Evolutionary conservation across 1,284 basidiomycete genomes (phyloP), one percentile per base, ranked within the genome.

Genomic region (Phylloporus sp.): DNA sequence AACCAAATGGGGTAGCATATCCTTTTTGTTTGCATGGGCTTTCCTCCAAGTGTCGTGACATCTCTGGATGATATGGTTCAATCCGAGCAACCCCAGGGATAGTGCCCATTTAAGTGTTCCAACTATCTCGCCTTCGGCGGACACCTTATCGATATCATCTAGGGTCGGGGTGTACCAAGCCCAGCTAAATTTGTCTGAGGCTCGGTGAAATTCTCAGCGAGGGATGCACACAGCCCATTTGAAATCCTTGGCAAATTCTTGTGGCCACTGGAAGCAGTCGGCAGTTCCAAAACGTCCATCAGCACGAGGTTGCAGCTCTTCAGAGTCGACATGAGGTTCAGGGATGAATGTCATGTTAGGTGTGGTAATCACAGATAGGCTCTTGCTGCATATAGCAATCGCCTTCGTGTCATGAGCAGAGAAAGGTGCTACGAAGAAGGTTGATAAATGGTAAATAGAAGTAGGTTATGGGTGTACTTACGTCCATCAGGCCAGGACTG

Each of bases 181-280:
- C 39, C 17, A 60, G 15, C 15, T 20, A 25, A 60, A 45, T 3
- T 43, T 7, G 23, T 60, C 41, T 1, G 59, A 41, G 10, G 39
- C 15, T 29, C 19, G 25, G 27, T 60, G 41, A 43, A 20, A 45
- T 17, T 29, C 39, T 39, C 14, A 19, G 8, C 10, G 15, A 45
- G 59, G 43, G 10, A 60, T 32, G 41, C 59, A 60, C 10, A 60
- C 19, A 12, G 59, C 27, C 1, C 32, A 60, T 27, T 20, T 7
- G 20, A 6, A 60, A 8, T 60, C 25, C 15, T 60, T 43, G 6
- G 59, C 39, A 19, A 20, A 60, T 29, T 60, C 41, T 47, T 60
- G 59, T 10, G 43, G 59, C 59, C 59, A 60, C 43, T 60, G 59
- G 17, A 60, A 60, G 37, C 43, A 60, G 17, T 60, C 59, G 19